Evolutionary conservation across 2,329 filamentous ascomycete species (phyloP).

Genomic region (Ambrosiella xylebori): DNA sequence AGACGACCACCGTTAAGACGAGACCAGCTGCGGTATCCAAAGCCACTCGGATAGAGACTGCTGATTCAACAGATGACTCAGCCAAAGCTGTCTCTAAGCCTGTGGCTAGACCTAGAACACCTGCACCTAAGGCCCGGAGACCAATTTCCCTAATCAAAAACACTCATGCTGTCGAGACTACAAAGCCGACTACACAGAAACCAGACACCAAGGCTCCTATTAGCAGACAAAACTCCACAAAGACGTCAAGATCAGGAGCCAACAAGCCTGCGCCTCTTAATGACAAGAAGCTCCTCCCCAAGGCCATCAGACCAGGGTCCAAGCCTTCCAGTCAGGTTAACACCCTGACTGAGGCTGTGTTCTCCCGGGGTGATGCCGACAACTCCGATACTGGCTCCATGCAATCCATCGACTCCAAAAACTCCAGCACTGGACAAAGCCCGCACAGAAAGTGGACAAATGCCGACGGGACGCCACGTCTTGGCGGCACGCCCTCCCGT

Average conservation of each 20-base stretch:
- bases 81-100: slow-evolving; percentile 1
- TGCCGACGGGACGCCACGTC: slow-evolving; percentile 12
- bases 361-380: neutral
- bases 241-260: neutral
- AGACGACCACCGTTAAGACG: slow-evolving; percentile 8
- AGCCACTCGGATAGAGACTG: neutral
- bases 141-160: slow-evolving; percentile 12
- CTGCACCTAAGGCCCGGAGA: slow-evolving; percentile 5
- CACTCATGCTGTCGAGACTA: slow-evolving; percentile 4
- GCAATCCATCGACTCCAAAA: slow-evolving; percentile 4
- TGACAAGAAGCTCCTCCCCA: neutral
- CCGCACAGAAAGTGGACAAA: slow-evolving; percentile 1
- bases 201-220: neutral
- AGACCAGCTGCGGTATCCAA: slow-evolving; percentile 4
- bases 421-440: neutral
- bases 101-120: slow-evolving; percentile 10
- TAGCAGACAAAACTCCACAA: slow-evolving; percentile 6
- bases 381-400: slow-evolving; percentile 5
- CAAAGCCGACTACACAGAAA: neutral
- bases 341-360: neutral
- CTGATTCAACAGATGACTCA: slow-evolving; percentile 2
- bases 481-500: slow-evolving; percentile 18
- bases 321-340: neutral
- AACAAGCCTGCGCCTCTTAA: neutral
- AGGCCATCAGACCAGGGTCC: neutral